Evolutionary conservation across 768 basidiomycete genomes (phyloP).

Genomic region (Cantharellus cinnabarinus): DNA sequence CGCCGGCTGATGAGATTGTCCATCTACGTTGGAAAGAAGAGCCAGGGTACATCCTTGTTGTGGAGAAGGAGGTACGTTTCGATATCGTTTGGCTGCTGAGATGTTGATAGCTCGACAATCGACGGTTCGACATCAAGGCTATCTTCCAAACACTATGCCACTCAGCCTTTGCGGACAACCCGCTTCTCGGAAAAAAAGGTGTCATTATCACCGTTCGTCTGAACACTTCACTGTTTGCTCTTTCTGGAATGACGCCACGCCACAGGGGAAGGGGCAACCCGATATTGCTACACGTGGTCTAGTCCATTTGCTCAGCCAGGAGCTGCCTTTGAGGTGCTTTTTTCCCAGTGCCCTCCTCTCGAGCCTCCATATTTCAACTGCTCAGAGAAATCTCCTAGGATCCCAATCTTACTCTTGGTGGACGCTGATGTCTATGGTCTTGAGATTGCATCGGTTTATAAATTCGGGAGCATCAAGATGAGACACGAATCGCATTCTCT

Average conservation of each 20-base stretch:
- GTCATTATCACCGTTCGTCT: slow-evolving; percentile 52
- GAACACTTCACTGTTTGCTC: not conserved
- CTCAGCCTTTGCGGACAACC: slow-evolving; percentile 26
- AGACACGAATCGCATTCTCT: slow-evolving; percentile 51
- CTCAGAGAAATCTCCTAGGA: slow-evolving; percentile 21
- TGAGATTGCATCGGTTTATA: slow-evolving; percentile 80
- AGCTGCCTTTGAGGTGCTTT: slow-evolving; percentile 35
- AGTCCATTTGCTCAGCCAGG: slow-evolving; percentile 47
- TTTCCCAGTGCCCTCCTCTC: no score
- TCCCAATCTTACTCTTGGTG: slow-evolving; percentile 60
- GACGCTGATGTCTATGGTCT: slow-evolving; percentile 87
- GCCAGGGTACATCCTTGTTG: slow-evolving; percentile 55
- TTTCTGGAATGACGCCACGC: not conserved
- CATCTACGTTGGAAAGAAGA: slow-evolving; percentile 33
- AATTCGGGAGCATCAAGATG: slow-evolving; percentile 51
- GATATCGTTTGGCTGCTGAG: not conserved
- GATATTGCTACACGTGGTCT: slow-evolving; percentile 81
- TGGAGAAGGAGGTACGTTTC: slow-evolving; percentile 74
- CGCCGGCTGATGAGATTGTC: slow-evolving; percentile 53
- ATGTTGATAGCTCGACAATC: not conserved
- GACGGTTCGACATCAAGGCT: slow-evolving; percentile 32
- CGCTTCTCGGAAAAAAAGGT: slow-evolving; percentile 35
- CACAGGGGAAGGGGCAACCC: slow-evolving; percentile 90
- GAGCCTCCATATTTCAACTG: no score
- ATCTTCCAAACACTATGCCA: slow-evolving; percentile 78